These are phyloP conservation scores for Cyclotella kingstonii DNA, from an alignment of 108 stramenopile genomes.

Conservation along the genomic window DNA sequence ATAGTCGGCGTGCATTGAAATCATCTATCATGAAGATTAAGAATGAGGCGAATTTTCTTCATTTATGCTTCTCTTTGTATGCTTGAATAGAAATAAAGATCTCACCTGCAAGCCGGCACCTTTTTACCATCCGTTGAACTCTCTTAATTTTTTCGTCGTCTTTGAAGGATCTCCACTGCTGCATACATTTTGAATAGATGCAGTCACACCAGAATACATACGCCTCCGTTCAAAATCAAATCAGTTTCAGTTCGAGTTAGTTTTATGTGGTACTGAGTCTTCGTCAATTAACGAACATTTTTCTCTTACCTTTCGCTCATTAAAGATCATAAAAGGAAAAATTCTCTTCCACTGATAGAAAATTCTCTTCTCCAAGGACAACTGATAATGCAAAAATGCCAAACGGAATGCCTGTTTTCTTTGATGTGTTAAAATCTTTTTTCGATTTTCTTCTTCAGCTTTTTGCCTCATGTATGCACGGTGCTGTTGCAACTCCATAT, in stretches of 20 bases:
- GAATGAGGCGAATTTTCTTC: not conserved
- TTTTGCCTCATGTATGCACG: slow-evolving; percentile 4
- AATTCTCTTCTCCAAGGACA: slow-evolving; percentile 14
- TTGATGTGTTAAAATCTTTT: slow-evolving; percentile 5
- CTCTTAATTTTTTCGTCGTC: slow-evolving; percentile 3
- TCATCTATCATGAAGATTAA: slow-evolving; percentile 8
- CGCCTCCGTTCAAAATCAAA: slow-evolving; percentile 2
- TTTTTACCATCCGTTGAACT: slow-evolving; percentile 6
- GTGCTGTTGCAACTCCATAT: slow-evolving; percentile 14
- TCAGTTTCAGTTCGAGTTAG: not conserved
- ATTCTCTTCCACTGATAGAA: slow-evolving; percentile 29
- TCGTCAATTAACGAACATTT: not conserved
- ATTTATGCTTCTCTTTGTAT: not conserved
- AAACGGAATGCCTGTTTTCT: slow-evolving; percentile 22
- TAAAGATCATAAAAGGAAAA: slow-evolving; percentile 17
- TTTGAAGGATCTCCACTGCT: slow-evolving; percentile 14
- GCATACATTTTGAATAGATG: slow-evolving; percentile 17
- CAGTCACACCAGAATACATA: slow-evolving; percentile 12
- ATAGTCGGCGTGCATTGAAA: slow-evolving; percentile 19
- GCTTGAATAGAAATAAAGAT: not conserved
- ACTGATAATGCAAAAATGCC: slow-evolving; percentile 23
- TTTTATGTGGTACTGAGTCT: not conserved
- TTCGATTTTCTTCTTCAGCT: slow-evolving; percentile 17
- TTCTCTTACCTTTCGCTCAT: slow-evolving; percentile 25
- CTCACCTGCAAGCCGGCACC: slow-evolving; percentile 22